Evolutionary conservation across 495 filamentous ascomycete species (phyloP), one percentile per base, ranked within the genome.

Genomic region (Trichoderma asperelloides): DNA sequence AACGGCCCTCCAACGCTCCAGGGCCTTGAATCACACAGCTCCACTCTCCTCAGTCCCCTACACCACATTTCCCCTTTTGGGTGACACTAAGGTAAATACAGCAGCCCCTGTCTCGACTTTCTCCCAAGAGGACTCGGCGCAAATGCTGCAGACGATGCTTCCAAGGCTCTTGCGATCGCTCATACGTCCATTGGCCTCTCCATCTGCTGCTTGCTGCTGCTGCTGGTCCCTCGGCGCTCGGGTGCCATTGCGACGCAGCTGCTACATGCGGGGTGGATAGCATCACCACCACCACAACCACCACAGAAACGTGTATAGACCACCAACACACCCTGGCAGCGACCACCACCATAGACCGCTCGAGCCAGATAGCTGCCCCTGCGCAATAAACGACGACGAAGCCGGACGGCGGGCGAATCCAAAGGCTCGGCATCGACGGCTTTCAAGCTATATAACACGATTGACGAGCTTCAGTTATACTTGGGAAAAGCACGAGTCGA

Each of bases 171-270:
- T n/a, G 16, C 16, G 55, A 13, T 30, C 25, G 11, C 9, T 23
- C 55, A 27, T 60, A 25, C 25, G 55, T 60, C 27, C 55, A 60
- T 60, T 60, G 55, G 27, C 27, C 27, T 60, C 25, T 15, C 25
- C 23, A 28, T 30, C 55, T 27, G 25, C 55, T 18, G 55, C 23
- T 16, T 30, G 55, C 55, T 15, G 21, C n/a, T 57, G n/a, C n/a
- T 57, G 55, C 25, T 21, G n/a, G 11, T 7, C 16, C 55, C 66
- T 66, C 68, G 28, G 67, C 66, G 39, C 68, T 67, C 62, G 65
- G 69, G 25, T 30, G 55, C 9, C 25, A 30, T 60, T 60, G 55
- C 25, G 11, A 21, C 55, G 55, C 49, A 28, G 25, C 23, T 21
- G 55, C 25, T 18, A 30, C 25, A 6, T 12, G 16, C 55, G 55